These are phyloP conservation scores for Coffea eugenioides DNA, from an alignment of 257 asterid genomes.

Conservation along the genomic window DNA sequence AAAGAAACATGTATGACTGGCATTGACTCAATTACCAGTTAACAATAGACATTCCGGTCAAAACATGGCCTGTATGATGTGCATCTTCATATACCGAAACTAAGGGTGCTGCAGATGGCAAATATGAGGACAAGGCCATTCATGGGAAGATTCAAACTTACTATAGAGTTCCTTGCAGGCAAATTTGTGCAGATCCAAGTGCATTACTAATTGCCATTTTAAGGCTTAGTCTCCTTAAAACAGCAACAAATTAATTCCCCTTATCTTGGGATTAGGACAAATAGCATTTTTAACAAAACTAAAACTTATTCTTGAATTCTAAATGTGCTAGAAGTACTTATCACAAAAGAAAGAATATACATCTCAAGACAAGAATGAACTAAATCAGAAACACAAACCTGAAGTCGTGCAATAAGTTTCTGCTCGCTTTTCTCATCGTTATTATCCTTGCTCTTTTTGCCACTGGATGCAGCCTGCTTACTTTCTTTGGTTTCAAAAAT, in stretches of 20 bases:
- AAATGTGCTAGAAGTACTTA: neutral
- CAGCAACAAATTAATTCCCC: neutral
- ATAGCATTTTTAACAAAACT: neutral
- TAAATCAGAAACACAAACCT: conserved; percentile 54
- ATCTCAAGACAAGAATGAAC: neutral
- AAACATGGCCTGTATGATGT: neutral
- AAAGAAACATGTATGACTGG: neutral
- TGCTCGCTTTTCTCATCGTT: conserved; percentile 29
- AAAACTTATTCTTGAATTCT: conserved; percentile 1
- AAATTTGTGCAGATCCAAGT: neutral
- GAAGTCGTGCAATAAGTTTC: conserved; percentile 79
- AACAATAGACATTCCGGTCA: neutral
- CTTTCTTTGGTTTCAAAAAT: conserved; percentile 74
- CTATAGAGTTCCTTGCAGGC: neutral
- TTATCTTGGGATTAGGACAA: neutral
- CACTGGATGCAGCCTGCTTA: conserved; percentile 48
- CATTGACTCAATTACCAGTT: neutral
- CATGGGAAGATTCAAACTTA: neutral
- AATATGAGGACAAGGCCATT: neutral
- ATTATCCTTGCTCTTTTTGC: conserved; percentile 36
- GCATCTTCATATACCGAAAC: neutral
- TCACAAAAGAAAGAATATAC: neutral
- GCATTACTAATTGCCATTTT: neutral
- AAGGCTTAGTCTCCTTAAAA: neutral
- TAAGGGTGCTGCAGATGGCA: neutral